phyloP scores from a whole-genome alignment of 2,329 filamentous ascomycete genomes.

The Sporothrix sp. region DNA sequence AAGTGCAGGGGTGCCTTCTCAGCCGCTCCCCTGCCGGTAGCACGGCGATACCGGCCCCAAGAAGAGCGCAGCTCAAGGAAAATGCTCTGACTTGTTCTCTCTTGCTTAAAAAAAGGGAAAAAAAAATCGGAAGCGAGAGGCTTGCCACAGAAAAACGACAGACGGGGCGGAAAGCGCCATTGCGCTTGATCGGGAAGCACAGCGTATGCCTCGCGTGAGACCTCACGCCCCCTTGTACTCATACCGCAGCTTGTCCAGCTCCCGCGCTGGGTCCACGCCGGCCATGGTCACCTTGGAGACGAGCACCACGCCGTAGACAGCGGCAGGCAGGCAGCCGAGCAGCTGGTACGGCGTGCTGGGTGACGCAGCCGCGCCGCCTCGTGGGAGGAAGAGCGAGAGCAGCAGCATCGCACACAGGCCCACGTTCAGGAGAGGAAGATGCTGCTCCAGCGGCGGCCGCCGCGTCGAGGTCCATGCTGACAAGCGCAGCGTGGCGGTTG shows the following conservation, averaged over 20 bases:
- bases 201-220: not conserved
- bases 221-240: constrained; percentile 55
- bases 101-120: no score
- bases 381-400: constrained; percentile 30
- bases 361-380: constrained; percentile 19
- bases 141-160: not conserved
- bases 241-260: constrained; percentile 53
- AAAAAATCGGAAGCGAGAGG: no score
- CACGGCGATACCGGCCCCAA: not conserved
- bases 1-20: not conserved
- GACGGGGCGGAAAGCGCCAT: not conserved
- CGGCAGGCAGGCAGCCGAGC: constrained; percentile 41
- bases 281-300: constrained; percentile 56
- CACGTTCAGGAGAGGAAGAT: constrained; percentile 52
- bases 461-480: not conserved
- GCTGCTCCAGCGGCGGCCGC: constrained; percentile 41
- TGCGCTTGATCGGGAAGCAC: not conserved
- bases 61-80: not conserved
- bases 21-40: not conserved
- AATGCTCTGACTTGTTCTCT: no score
- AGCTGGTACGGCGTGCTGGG: constrained; percentile 23
- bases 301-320: constrained; percentile 53
- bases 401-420: constrained; percentile 44
- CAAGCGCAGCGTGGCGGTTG: not conserved
- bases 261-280: constrained; percentile 56